Base-by-base conservation (phyloP, 371 early-diverging fungal genomes). In the Basidiobolus meristosporus region DNA sequence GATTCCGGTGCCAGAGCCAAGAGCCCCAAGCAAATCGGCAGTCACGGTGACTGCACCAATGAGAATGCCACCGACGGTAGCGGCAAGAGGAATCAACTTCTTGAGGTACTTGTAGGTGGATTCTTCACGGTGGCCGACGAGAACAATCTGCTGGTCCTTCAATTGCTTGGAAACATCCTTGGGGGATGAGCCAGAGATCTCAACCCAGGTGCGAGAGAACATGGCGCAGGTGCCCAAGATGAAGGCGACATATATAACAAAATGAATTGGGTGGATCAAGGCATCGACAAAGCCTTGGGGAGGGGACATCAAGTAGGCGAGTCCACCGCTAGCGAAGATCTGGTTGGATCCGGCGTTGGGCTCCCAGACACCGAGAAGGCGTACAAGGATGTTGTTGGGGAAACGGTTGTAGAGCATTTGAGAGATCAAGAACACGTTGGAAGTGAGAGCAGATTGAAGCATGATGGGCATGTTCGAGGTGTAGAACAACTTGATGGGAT, bases 401-500 rank as follows among this genome's bases (percentile, higher is more conserved):
- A 90, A 98, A 43, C 87, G 75, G 57, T 73, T 82, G 73, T 77
- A 96, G 35, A 99, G 73, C 58, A 95, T 70, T 68, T 95, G 96
- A 14, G 98, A 96, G 54, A 97, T 71, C 63, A 95, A 77, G 62
- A 87, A 96, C 48, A 93, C 65, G 58, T 97, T 86, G 53, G 95
- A 86, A 34, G 87, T 79, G 46, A 98, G 70, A 37, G 99, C 90
- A 28, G 96, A 92, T 65, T 98, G 98, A 44, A 98, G 76, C 88
- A 99, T 97, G 53, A 99, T 88, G 40, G 99, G 99, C 91, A 95
- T 99, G 70, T 91, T 98, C 53, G 98, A 93, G 33, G 99, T 96
- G 70, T 99, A 99, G 61, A 99, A 95, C 39, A 99, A 68, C 71
- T 98, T 98, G 73, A 99, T 77, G 37, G 99, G 98, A 70, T 90